A percentile compares a stretch with the other conserved stretches of the same genome.
phyloP scores from a whole-genome alignment of 768 basidiomycete genomes.

The Lentinula edodes region DNA sequence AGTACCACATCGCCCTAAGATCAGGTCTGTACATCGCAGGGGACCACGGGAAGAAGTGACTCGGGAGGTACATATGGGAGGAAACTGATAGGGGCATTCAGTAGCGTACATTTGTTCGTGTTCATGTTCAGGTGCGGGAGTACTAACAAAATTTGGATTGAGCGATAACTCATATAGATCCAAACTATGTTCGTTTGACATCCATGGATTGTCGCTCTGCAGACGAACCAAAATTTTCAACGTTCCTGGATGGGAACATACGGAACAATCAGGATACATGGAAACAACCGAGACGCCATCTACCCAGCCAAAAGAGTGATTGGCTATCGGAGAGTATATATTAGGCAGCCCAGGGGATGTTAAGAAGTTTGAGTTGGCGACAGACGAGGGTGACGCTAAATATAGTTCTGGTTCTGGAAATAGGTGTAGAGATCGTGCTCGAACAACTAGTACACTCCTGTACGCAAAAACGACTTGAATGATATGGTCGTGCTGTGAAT shows the following conservation, averaged over 20 bases:
- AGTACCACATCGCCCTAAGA: slow-evolving; percentile 50
- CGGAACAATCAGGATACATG: slow-evolving; percentile 1
- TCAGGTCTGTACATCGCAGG: slow-evolving; percentile 48
- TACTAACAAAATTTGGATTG: background rate
- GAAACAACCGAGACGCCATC: slow-evolving; percentile 46
- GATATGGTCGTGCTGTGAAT: slow-evolving; percentile 40
- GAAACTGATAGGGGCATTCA: slow-evolving; percentile 36
- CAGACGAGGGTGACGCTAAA: background rate
- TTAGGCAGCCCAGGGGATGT: slow-evolving; percentile 6
- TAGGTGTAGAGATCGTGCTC: slow-evolving; percentile 52
- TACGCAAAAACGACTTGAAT: slow-evolving; percentile 46
- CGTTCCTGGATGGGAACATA: slow-evolving; percentile 7
- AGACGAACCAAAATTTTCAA: slow-evolving; percentile 52
- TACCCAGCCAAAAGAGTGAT: slow-evolving; percentile 62
- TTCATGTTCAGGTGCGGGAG: slow-evolving; percentile 9
- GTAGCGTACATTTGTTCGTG: background rate
- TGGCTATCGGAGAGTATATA: slow-evolving; percentile 31
- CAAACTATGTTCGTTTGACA: slow-evolving; percentile 39
- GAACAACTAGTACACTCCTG: slow-evolving; percentile 47
- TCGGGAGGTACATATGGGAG: slow-evolving; percentile 34
- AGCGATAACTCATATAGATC: slow-evolving; percentile 42
- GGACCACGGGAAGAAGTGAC: slow-evolving; percentile 41
- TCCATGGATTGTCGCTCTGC: slow-evolving; percentile 60
- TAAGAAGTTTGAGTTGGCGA: background rate
- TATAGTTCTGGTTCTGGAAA: slow-evolving; percentile 39